Evolutionary conservation across 495 filamentous ascomycete genomes (phyloP).

Genomic region (Podospora pseudoanserina): DNA sequence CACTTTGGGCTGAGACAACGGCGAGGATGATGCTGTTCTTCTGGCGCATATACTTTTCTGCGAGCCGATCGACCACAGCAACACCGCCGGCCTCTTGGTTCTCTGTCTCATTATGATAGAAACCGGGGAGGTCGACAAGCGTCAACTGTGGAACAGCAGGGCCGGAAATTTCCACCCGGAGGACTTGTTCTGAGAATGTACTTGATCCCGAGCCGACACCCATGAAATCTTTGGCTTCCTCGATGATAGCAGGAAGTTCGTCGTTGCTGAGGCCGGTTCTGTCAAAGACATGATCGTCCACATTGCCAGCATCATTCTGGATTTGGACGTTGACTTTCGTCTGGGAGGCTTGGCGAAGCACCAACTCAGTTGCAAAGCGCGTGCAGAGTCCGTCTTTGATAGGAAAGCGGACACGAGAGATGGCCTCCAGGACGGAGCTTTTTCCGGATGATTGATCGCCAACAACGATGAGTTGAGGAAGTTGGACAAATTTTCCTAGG

Average conservation of each 20-base stretch:
- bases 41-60: constrained; percentile 56
- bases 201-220: constrained; percentile 26
- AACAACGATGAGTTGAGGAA: constrained; percentile 15
- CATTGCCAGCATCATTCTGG: constrained; percentile 13
- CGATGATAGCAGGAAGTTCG: constrained; percentile 44
- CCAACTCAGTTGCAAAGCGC: constrained; percentile 53
- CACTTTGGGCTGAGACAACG: constrained; percentile 52
- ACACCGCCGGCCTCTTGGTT: constrained; percentile 43
- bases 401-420: constrained; percentile 60
- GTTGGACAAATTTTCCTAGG: constrained; percentile 11
- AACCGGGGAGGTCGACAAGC: constrained; percentile 63
- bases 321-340: constrained; percentile 38
- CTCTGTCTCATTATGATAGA: constrained; percentile 48
- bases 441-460: constrained; percentile 55
- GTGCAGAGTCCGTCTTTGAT: constrained; percentile 50
- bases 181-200: constrained; percentile 56
- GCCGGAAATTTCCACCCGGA: constrained; percentile 59
- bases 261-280: constrained; percentile 26
- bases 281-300: constrained; percentile 17
- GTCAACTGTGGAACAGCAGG: constrained; percentile 61
- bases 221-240: constrained; percentile 40
- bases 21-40: constrained; percentile 56
- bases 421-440: constrained; percentile 65
- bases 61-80: constrained; percentile 49
- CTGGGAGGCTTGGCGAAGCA: constrained; percentile 43